Conservation (phyloP, 352 stramenopile species). For the Globisporangium paddicum region DNA sequence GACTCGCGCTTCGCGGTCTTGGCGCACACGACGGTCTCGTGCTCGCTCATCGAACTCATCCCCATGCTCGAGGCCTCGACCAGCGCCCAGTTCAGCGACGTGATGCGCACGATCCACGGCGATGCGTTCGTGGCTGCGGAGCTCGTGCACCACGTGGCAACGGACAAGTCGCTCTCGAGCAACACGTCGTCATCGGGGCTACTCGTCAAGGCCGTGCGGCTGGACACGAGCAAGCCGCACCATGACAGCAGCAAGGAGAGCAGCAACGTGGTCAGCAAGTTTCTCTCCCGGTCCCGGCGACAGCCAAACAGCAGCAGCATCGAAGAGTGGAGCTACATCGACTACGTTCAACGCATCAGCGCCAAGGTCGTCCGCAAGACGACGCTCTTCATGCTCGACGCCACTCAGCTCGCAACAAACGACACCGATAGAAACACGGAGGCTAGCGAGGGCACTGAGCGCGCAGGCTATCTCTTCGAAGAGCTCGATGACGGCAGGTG, state of each 20-base stretch:
- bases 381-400: slow-evolving; percentile 6
- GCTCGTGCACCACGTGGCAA: slow-evolving; percentile 3
- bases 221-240: background rate
- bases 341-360: slow-evolving; percentile 13
- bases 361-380: slow-evolving; percentile 9
- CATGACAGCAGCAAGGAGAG: background rate
- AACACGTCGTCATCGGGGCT: slow-evolving; percentile 1
- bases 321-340: slow-evolving; percentile 14
- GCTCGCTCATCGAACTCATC: slow-evolving; percentile 3
- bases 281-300: background rate
- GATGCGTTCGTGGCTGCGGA: slow-evolving; percentile 5
- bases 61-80: slow-evolving; percentile 2
- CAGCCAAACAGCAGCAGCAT: too few relatives aligned
- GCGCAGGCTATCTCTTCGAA: slow-evolving; percentile 35
- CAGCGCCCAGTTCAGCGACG: background rate
- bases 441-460: too few relatives aligned
- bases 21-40: slow-evolving; percentile 9
- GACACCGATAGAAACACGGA: background rate
- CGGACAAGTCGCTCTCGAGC: background rate
- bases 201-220: slow-evolving; percentile 3
- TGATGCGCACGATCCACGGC: slow-evolving; percentile 6
- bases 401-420: background rate
- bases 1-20: background rate
- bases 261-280: background rate
- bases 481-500: slow-evolving; percentile 23